phyloP scores from a whole-genome alignment of 208 protist genomes.

The Crithidia bombi region DNA sequence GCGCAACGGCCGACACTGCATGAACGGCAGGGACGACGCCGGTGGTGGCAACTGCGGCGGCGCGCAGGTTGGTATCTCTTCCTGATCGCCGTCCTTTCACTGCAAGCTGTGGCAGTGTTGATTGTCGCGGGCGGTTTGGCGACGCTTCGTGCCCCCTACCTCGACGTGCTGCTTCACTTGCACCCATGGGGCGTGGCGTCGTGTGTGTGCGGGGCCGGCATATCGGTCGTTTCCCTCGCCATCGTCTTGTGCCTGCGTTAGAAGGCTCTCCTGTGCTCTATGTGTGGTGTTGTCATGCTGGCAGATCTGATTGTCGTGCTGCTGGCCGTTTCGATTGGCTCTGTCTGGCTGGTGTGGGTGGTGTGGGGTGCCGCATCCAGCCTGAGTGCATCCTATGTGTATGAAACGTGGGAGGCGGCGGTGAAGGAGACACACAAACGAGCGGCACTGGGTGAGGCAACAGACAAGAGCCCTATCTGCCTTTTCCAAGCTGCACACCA shows the following conservation, averaged over 20 bases:
- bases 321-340: constrained; percentile 32
- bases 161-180: not conserved
- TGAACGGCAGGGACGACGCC: not conserved
- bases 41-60: not conserved
- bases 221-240: constrained; percentile 11
- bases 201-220: not conserved
- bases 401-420: not conserved
- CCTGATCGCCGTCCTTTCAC: not conserved
- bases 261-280: constrained; percentile 25
- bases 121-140: not conserved
- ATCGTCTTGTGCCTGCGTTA: constrained; percentile 43
- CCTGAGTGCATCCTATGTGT: not conserved
- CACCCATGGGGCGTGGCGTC: not conserved
- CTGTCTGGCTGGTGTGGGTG: constrained; percentile 4
- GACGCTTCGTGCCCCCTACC: not conserved
- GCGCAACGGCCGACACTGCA: not conserved
- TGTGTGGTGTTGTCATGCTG: not conserved
- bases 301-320: not conserved
- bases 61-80: constrained; percentile 11
- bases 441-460: not conserved
- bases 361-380: not conserved
- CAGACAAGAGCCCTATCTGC: constrained; percentile 19
- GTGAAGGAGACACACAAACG: not conserved
- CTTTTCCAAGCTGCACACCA: constrained; percentile 25
- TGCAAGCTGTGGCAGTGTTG: not conserved